A percentile compares a stretch with the other conserved stretches of the same genome.
Evolutionary conservation across 2,329 filamentous ascomycete species (phyloP).

Genomic region (Salinomyces thailandicus): DNA sequence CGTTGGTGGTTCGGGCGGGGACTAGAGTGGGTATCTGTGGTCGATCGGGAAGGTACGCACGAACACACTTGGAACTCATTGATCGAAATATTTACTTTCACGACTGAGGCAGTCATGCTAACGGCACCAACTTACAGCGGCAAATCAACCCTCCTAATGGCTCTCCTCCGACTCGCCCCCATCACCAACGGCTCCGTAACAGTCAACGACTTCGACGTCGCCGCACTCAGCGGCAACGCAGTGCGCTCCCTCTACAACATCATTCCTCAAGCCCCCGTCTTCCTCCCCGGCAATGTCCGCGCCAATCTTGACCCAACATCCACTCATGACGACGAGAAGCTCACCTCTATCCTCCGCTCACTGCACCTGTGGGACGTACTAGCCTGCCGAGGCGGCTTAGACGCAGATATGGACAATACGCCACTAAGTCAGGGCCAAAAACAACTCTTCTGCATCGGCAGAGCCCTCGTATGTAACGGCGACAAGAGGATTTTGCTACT

Average conservation of each 20-base stretch:
- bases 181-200: neutral
- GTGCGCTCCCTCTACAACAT: neutral
- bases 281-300: neutral
- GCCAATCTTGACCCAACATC: neutral
- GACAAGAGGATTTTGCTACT: neutral
- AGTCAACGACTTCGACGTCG: neutral
- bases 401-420: neutral
- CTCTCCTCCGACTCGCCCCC: neutral
- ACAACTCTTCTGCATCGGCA: neutral
- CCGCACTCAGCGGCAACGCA: neutral
- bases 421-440: neutral
- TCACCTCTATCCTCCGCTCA: neutral
- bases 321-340: neutral
- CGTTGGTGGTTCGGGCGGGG: neutral
- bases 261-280: neutral
- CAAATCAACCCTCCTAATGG: neutral
- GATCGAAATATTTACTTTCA: too few species aligned
- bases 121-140: neutral
- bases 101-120: neutral
- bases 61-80: too few species aligned
- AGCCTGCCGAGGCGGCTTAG: neutral
- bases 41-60: neutral
- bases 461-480: neutral
- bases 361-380: neutral
- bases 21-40: neutral